A percentile compares a stretch with the other conserved stretches of the same genome.
Evolutionary conservation across 257 asterid species (phyloP).

Genomic region (Marsdenia floribunda): DNA sequence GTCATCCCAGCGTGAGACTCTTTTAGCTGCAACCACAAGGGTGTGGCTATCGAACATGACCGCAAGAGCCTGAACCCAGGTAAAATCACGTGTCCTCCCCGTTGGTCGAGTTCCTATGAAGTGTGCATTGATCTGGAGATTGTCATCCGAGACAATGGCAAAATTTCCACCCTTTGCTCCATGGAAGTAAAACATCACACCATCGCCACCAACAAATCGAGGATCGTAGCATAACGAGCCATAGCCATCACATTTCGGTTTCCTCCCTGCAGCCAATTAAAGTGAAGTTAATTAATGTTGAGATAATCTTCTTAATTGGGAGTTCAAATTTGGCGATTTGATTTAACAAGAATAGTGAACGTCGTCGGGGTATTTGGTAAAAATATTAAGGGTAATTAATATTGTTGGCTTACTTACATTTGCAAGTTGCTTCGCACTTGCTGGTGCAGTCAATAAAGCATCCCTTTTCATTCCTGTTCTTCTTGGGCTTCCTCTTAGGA

Average conservation of each 20-base stretch:
- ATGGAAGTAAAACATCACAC: slow-evolving; percentile 81
- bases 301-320: neutral
- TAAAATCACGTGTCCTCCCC: slow-evolving; percentile 64
- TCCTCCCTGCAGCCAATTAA: slow-evolving; percentile 51
- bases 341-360: too few relatives aligned
- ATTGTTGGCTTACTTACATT: slow-evolving; percentile 31
- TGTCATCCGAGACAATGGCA: slow-evolving; percentile 59
- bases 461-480: slow-evolving; percentile 54
- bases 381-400: too few relatives aligned
- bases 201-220: slow-evolving; percentile 74
- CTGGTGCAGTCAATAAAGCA: slow-evolving; percentile 60
- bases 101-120: slow-evolving; percentile 60
- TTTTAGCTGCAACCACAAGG: slow-evolving; percentile 45
- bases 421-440: slow-evolving; percentile 63
- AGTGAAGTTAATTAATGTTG: neutral
- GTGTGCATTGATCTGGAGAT: slow-evolving; percentile 69
- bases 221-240: slow-evolving; percentile 74
- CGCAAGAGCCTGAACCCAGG: slow-evolving; percentile 77
- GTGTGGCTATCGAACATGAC: slow-evolving; percentile 57
- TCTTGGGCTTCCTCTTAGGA: slow-evolving; percentile 49
- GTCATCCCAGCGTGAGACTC: slow-evolving; percentile 47
- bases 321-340: too few relatives aligned
- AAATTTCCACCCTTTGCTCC: slow-evolving; percentile 52
- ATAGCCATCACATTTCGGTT: slow-evolving; percentile 53
- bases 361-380: too few relatives aligned